phyloP scores from a whole-genome alignment of 2,329 filamentous ascomycete genomes.

The Sporothrix curviconia region DNA sequence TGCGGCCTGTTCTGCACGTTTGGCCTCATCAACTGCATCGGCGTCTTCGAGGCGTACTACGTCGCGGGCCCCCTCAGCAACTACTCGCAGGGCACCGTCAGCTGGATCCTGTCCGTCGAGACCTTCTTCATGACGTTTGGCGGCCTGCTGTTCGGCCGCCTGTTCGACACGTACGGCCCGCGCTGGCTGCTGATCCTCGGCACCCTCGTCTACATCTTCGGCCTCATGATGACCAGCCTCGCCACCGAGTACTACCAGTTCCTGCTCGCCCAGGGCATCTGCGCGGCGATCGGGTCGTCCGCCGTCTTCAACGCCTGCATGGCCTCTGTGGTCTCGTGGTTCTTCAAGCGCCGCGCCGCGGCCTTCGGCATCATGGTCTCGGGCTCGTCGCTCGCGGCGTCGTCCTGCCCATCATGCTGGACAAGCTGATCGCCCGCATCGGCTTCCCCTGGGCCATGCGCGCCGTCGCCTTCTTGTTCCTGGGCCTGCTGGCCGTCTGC shows the following conservation, averaged over 20 bases:
- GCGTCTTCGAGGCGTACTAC: slow-evolving; percentile 54
- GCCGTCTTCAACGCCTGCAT: slow-evolving; percentile 32
- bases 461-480: slow-evolving; percentile 31
- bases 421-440: slow-evolving; percentile 43
- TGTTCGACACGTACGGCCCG: slow-evolving; percentile 55
- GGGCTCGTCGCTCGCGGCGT: slow-evolving; percentile 43
- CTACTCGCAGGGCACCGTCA: slow-evolving; percentile 44
- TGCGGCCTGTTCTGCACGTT: slow-evolving; percentile 34
- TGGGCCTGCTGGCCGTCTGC: slow-evolving; percentile 27
- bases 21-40: slow-evolving; percentile 36
- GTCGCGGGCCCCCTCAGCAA: slow-evolving; percentile 37
- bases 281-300: slow-evolving; percentile 28
- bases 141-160: slow-evolving; percentile 36
- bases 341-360: slow-evolving; percentile 39
- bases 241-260: slow-evolving; percentile 35
- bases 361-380: slow-evolving; percentile 43
- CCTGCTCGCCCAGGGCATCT: slow-evolving; percentile 32
- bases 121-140: slow-evolving; percentile 40
- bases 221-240: slow-evolving; percentile 55
- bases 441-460: slow-evolving; percentile 37
- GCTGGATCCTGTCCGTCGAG: slow-evolving; percentile 53
- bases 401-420: slow-evolving; percentile 51
- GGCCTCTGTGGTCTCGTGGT: slow-evolving; percentile 38
- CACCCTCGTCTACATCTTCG: slow-evolving; percentile 48
- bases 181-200: slow-evolving; percentile 46